Conservation (phyloP, 2,329 filamentous ascomycete genomes). For the Capronia epimyces region DNA sequence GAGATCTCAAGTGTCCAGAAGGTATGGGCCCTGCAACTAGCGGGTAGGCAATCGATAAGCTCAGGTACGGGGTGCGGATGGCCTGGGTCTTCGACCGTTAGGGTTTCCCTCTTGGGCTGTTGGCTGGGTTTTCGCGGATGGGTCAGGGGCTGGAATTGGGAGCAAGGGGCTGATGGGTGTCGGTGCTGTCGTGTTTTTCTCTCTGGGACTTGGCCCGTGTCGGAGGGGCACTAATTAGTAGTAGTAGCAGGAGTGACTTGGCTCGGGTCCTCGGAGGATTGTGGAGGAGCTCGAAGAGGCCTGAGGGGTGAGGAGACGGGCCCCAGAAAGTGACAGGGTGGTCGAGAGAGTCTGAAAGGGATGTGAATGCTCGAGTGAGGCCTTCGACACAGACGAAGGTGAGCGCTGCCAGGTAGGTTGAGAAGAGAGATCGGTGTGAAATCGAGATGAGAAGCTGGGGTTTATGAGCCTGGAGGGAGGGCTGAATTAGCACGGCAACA, state of each 20-base stretch:
- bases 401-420: constrained; percentile 1
- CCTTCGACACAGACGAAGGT: constrained; percentile 21
- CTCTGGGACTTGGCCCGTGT: constrained; percentile 3
- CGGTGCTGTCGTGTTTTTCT: constrained; percentile 5
- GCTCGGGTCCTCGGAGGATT: background rate
- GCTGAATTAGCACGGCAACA: constrained; percentile 4
- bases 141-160: constrained; percentile 17
- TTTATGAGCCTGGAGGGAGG: constrained; percentile 5
- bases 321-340: constrained; percentile 16
- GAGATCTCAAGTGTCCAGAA: constrained; percentile 5
- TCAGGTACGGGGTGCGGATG: constrained; percentile 17
- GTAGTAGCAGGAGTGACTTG: background rate
- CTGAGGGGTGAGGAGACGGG: constrained; percentile 23
- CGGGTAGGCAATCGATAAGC: constrained; percentile 26
- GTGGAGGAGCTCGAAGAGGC: constrained; percentile 12
- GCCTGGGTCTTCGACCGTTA: constrained; percentile 15
- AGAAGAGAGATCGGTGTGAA: background rate
- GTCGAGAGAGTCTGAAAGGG: constrained; percentile 6
- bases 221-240: constrained; percentile 1
- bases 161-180: constrained; percentile 13
- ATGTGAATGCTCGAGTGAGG: constrained; percentile 6
- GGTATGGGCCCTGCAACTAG: constrained; percentile 13
- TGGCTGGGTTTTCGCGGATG: constrained; percentile 8
- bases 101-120: constrained; percentile 15
- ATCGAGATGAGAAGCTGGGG: constrained; percentile 1